Conservation (phyloP, 2,329 filamentous ascomycete genomes). For the Fusarium redolens region DNA sequence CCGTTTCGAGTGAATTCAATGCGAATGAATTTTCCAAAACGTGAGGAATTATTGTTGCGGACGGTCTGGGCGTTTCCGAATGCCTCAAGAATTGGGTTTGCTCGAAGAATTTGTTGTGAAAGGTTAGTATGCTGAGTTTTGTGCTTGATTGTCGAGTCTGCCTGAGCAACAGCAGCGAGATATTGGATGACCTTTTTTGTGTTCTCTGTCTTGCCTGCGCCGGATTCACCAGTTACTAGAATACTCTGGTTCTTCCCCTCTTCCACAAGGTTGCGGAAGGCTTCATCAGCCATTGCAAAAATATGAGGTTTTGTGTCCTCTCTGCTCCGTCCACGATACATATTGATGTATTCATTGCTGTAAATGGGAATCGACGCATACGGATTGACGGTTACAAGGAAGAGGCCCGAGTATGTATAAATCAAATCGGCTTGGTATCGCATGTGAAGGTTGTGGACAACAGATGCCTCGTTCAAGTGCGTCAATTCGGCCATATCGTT, state of each 20-base stretch:
- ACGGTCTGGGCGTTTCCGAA: slow-evolving; percentile 99
- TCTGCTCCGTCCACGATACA: slow-evolving; percentile 91
- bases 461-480: slow-evolving; percentile 96
- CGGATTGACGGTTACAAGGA: slow-evolving; percentile 96
- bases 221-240: slow-evolving; percentile 96
- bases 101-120: slow-evolving; percentile 94
- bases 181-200: slow-evolving; percentile 99
- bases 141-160: slow-evolving; percentile 76
- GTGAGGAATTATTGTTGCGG: slow-evolving; percentile 96
- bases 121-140: slow-evolving; percentile 79
- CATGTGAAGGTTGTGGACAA: slow-evolving; percentile 96
- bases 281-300: slow-evolving; percentile 96
- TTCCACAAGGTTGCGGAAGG: slow-evolving; percentile 94
- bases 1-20: slow-evolving; percentile 92
- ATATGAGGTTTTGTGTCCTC: slow-evolving; percentile 98
- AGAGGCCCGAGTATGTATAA: slow-evolving; percentile 97
- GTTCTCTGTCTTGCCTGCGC: slow-evolving; percentile 98
- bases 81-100: slow-evolving; percentile 96
- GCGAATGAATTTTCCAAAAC: slow-evolving; percentile 98
- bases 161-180: slow-evolving; percentile 89
- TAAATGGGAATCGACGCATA: slow-evolving; percentile 97
- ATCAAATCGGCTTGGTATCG: slow-evolving; percentile 96
- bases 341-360: slow-evolving; percentile 95
- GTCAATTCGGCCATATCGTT: slow-evolving; percentile 99
- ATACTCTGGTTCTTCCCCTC: slow-evolving; percentile 98